Evolutionary conservation across 768 basidiomycete species (phyloP).

Genomic region (Hericium alpestre): DNA sequence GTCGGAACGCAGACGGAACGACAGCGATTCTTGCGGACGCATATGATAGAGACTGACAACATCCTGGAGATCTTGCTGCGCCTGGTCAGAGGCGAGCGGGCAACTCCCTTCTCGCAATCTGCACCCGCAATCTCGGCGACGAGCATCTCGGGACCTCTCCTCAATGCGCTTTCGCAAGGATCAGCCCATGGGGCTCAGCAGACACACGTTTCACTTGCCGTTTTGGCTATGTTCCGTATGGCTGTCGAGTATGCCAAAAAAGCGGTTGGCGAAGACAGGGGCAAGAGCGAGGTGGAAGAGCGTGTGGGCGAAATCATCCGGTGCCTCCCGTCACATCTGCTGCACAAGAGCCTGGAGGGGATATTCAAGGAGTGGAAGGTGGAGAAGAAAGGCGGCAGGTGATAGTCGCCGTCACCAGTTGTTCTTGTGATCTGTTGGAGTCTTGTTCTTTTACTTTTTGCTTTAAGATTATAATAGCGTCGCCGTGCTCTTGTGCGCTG

Average conservation of each 20-base stretch:
- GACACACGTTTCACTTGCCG: slow-evolving; percentile 88
- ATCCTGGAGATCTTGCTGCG: slow-evolving; percentile 88
- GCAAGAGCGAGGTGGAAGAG: slow-evolving; percentile 62
- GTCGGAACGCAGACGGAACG: slow-evolving; percentile 68
- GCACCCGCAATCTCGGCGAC: slow-evolving; percentile 52
- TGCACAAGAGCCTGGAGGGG: slow-evolving; percentile 87
- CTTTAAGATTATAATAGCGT: no score
- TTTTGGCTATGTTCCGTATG: slow-evolving; percentile 84
- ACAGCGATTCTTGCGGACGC: slow-evolving; percentile 79
- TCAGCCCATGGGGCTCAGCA: slow-evolving; percentile 82
- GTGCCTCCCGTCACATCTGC: slow-evolving; percentile 74
- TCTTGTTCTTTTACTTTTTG: no score
- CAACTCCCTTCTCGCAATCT: slow-evolving; percentile 57
- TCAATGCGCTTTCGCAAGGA: slow-evolving; percentile 59
- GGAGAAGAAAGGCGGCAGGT: slow-evolving; percentile 63
- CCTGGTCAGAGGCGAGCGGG: slow-evolving; percentile 82
- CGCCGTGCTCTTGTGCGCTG: no score
- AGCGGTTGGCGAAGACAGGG: slow-evolving; percentile 47
- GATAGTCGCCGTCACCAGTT: not conserved
- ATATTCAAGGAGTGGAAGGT: slow-evolving; percentile 90
- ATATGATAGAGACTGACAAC: slow-evolving; percentile 79
- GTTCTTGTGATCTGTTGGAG: no score
- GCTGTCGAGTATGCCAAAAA: slow-evolving; percentile 72
- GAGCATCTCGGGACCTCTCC: slow-evolving; percentile 55
- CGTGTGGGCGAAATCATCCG: slow-evolving; percentile 83